These are phyloP conservation scores for Hypoxylon sp. DNA, from an alignment of 2,329 filamentous ascomycete genomes.

Conservation along the genomic window DNA sequence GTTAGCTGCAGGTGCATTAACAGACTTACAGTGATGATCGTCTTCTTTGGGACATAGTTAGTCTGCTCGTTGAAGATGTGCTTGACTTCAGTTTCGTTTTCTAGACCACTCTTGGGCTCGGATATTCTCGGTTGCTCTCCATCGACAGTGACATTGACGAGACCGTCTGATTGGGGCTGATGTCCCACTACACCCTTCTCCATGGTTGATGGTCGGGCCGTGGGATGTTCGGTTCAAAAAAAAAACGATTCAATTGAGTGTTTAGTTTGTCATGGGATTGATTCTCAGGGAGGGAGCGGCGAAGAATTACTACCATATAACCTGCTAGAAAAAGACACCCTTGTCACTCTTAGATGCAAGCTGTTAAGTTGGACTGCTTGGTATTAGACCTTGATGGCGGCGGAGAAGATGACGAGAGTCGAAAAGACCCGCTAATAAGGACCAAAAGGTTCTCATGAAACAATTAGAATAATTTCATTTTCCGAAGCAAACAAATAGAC, in stretches of 20 bases:
- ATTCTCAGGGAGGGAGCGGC: slow-evolving; percentile 12
- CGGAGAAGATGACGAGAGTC: slow-evolving; percentile 18
- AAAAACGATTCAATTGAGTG: background rate
- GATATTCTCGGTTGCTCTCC: slow-evolving; percentile 4
- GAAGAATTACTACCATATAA: slow-evolving; percentile 22
- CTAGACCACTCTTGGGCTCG: slow-evolving; percentile 14
- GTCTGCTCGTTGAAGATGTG: slow-evolving; percentile 69
- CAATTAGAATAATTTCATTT: background rate
- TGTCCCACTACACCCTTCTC: slow-evolving; percentile 28
- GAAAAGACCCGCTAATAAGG: slow-evolving; percentile 13
- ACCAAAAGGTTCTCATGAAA: slow-evolving; percentile 24
- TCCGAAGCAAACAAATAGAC: slow-evolving; percentile 3
- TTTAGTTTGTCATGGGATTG: background rate
- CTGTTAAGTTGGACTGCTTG: background rate
- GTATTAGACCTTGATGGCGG: slow-evolving; percentile 40
- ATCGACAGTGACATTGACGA: slow-evolving; percentile 6
- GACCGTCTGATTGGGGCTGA: slow-evolving; percentile 17
- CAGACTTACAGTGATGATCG: slow-evolving; percentile 66
- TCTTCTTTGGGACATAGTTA: slow-evolving; percentile 67
- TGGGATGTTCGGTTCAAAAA: slow-evolving; percentile 3
- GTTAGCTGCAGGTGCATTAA: background rate
- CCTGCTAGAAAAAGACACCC: slow-evolving; percentile 1
- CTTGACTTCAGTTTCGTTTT: slow-evolving; percentile 37
- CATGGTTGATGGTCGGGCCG: slow-evolving; percentile 18
- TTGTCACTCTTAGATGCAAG: slow-evolving; percentile 5